A percentile compares a stretch with the other conserved stretches of the same genome.
These are phyloP conservation scores for Cornus kousa DNA, from an alignment of 148 eudicot genomes.

Conservation along the genomic window DNA sequence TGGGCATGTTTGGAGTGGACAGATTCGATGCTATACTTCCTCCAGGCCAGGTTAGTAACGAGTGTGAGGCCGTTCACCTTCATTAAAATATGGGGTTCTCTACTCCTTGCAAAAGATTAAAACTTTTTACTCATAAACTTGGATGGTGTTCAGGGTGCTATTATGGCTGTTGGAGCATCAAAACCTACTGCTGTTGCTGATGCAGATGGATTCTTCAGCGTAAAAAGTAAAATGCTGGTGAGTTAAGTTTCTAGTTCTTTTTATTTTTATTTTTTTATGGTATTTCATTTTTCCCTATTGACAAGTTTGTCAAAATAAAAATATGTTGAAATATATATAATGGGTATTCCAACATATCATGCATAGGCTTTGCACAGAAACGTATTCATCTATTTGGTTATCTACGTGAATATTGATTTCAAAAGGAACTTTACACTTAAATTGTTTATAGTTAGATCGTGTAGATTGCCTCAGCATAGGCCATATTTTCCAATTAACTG, in stretches of 20 bases:
- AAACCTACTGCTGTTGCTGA: constrained; percentile 86
- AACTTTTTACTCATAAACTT: constrained; percentile 1
- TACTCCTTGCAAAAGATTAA: not conserved
- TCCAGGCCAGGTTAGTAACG: constrained; percentile 88
- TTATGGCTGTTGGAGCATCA: constrained; percentile 99
- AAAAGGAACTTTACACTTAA: not conserved
- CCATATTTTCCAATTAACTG: not conserved
- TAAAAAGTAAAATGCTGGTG: constrained; percentile 91
- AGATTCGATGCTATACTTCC: constrained; percentile 96
- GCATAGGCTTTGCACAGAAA: not conserved
- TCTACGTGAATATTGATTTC: not conserved
- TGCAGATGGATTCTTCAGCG: constrained; percentile 90
- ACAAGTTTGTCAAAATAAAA: not conserved
- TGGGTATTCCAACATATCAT: not conserved
- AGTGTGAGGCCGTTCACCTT: constrained; percentile 8
- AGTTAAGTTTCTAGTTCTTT: constrained; percentile 24
- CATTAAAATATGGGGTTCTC: not conserved
- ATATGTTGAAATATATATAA: not conserved
- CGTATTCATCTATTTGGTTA: not conserved
- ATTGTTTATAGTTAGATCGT: not conserved
- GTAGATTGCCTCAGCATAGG: not conserved
- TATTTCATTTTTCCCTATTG: not conserved
- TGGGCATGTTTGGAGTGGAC: constrained; percentile 99
- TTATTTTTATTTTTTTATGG: not conserved
- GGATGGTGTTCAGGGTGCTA: constrained; percentile 68